Conservation (phyloP, 2,329 filamentous ascomycete genomes). For the Talaromyces sp. region DNA sequence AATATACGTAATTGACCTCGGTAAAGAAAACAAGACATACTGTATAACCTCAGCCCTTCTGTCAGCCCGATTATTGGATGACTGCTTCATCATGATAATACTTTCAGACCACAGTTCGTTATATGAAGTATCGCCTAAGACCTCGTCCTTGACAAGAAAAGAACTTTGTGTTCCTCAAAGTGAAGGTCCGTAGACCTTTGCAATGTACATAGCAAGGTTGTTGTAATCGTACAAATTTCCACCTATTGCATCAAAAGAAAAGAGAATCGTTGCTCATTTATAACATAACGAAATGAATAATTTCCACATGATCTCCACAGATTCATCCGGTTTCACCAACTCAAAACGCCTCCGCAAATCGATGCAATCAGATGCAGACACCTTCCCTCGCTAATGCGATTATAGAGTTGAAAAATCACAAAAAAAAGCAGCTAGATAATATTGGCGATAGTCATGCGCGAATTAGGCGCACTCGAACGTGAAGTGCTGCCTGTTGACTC, state of each 20-base stretch:
- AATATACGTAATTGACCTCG: no score
- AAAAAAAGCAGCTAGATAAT: constrained; percentile 31
- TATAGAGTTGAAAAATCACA: not conserved
- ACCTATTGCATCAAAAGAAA: not conserved
- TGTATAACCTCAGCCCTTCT: no score
- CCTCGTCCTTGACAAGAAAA: no score
- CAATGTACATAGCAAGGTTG: no score
- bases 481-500: constrained; percentile 2
- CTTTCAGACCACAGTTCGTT: no score
- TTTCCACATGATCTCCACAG: not conserved
- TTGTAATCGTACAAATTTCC: not conserved
- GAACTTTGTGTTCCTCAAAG: no score
- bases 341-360: not conserved
- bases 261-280: not conserved
- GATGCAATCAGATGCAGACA: not conserved
- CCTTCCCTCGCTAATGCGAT: not conserved
- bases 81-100: no score
- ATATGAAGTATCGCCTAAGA: no score
- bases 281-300: not conserved
- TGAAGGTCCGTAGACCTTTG: no score
- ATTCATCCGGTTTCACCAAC: not conserved
- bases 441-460: constrained; percentile 45
- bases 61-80: no score
- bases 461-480: constrained; percentile 30
- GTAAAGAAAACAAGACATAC: no score